Evolutionary conservation across 1,139 yeast species (phyloP).

Genomic region (Dujonia santamariae): DNA sequence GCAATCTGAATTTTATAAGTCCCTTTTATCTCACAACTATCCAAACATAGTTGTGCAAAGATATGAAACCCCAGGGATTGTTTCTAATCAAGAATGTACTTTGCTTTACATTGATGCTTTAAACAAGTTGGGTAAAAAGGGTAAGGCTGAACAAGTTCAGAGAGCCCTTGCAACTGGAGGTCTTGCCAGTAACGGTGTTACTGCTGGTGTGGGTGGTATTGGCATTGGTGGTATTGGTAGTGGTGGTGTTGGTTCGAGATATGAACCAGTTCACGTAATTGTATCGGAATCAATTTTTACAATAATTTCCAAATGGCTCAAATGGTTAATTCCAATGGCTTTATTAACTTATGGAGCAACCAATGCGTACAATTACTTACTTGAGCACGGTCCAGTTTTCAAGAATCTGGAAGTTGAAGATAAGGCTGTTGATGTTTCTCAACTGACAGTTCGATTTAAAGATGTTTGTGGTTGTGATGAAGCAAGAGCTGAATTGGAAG

Average conservation of each 20-base stretch:
- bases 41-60: constrained; percentile 93
- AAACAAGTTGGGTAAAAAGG: constrained; percentile 69
- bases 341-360: constrained; percentile 70
- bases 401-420: constrained; percentile 75
- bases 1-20: constrained; percentile 81
- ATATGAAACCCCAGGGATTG: constrained; percentile 88
- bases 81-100: constrained; percentile 75
- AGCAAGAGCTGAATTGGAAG: constrained; percentile 95
- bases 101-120: constrained; percentile 77
- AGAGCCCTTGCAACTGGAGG: constrained; percentile 20
- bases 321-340: constrained; percentile 85
- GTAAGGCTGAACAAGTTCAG: constrained; percentile 67
- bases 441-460: constrained; percentile 81
- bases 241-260: constrained; percentile 44
- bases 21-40: constrained; percentile 70
- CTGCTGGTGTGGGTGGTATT: constrained; percentile 18
- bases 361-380: constrained; percentile 69
- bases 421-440: constrained; percentile 76
- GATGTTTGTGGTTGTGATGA: constrained; percentile 99
- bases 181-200: constrained; percentile 19
- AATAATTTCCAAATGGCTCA: constrained; percentile 79
- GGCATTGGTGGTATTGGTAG: constrained; percentile 11
- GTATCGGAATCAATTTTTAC: constrained; percentile 81
- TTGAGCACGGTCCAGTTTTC: constrained; percentile 82
- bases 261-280: constrained; percentile 86